Base-by-base conservation (phyloP, 225 moss, liverwort and hornwort species). In the Thuidium tamariscinum region DNA sequence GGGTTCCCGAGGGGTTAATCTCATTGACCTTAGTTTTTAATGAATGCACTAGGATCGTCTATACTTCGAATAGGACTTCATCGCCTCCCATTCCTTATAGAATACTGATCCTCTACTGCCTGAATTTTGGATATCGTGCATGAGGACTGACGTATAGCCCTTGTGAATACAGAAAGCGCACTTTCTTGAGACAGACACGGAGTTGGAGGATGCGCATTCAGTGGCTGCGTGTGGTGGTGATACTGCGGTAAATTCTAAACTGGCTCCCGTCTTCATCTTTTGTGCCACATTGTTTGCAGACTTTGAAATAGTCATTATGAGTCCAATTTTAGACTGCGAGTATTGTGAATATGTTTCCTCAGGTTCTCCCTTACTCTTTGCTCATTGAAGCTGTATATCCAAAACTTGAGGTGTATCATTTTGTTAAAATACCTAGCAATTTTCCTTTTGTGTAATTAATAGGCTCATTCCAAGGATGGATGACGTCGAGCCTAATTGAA, bases 221-320 rank as follows among this genome's bases (percentile, higher is more conserved):
- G 88, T 92, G 87, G 96, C 97, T 90, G 97, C 95, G 36, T 89
- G 89, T 77, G 91, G 91, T 85, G 96, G 97, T 54, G 96, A 97
- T 85, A 95, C 96, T 66, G 63, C 92, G 86, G 96, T 96, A 95
- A 89, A 30, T 54, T 26, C 25, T n/a, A 21, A 84, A 16, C 7
- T 32, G 39, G 55, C 20, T 25, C 67, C 10, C 12, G 49, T 49
- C 15, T 66, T 72, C 26, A 30, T 70, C 32, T 84, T 66, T 59
- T 83, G 16, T 86, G 86, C 63, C 44, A 23, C 60, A 10, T 63
- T 15, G 17, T 79, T 16, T 73, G 84, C 85, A 81, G 30, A 14
- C 37, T 86, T 25, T 74, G 59, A 59, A n/a, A 51, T 16, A 30
- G 14, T 72, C 41, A 49, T 36, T 79, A 64, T 55, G 54, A 61